Conservation (phyloP, 83 land plant genomes). For the Picea abies region DNA sequence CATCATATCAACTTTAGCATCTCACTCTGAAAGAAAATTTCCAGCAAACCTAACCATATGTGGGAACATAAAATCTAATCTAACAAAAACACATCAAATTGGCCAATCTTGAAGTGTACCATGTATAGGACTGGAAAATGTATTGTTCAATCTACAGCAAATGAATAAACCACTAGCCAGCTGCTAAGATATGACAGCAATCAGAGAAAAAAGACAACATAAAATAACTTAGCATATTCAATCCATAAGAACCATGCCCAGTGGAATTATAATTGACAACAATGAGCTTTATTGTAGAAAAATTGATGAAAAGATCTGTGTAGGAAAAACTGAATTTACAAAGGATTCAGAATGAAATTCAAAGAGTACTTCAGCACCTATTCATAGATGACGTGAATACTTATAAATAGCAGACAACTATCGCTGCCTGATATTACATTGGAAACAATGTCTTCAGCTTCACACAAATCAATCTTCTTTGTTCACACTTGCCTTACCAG, state of each 20-base stretch:
- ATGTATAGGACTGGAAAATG: not conserved
- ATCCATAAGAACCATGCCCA: no score
- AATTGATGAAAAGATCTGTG: not conserved
- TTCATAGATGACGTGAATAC: not conserved
- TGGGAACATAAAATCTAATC: not conserved
- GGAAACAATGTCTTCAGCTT: not conserved
- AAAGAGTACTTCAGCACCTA: not conserved
- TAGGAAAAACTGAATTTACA: not conserved
- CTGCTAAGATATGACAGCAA: no score
- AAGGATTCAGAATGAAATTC: not conserved
- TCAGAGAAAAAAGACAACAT: no score
- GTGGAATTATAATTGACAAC: not conserved
- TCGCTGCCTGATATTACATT: not conserved
- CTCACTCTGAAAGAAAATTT: no score
- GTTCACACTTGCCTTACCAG: not conserved
- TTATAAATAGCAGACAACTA: no score
- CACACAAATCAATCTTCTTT: slow-evolving; percentile 10
- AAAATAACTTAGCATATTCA: no score
- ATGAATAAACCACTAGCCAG: not conserved
- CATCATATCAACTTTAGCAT: no score
- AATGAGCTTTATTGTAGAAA: not conserved
- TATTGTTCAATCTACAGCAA: not conserved
- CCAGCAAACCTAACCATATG: not conserved
- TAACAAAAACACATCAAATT: not conserved
- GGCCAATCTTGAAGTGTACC: not conserved